Conservation (phyloP, 768 basidiomycete species). For the Podaxis pistillaris region DNA sequence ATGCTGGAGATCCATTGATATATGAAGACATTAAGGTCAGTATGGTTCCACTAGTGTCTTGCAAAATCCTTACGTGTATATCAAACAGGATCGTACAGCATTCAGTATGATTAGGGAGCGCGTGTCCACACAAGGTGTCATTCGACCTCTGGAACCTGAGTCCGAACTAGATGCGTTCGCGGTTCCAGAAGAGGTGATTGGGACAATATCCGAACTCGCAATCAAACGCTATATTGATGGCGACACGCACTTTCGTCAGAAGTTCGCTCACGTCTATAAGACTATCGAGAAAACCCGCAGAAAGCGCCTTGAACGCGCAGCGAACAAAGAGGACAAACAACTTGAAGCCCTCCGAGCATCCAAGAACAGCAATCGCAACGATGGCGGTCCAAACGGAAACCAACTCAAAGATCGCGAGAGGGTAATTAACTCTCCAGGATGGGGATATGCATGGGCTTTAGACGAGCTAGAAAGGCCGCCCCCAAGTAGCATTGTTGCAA, state of each 20-base stretch:
- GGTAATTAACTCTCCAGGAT: constrained; percentile 46
- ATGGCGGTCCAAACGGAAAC: neutral
- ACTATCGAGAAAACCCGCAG: constrained; percentile 65
- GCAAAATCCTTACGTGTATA: neutral
- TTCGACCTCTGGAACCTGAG: constrained; percentile 79
- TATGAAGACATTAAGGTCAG: constrained; percentile 47
- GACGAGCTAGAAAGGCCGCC: constrained; percentile 82
- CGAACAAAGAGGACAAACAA: constrained; percentile 59
- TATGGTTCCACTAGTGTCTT: constrained; percentile 24
- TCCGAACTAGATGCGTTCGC: constrained; percentile 62
- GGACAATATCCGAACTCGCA: constrained; percentile 70
- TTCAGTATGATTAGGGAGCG: constrained; percentile 89
- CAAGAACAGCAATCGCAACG: constrained; percentile 22
- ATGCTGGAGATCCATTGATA: constrained; percentile 61
- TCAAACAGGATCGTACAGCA: constrained; percentile 33
- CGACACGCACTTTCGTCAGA: constrained; percentile 58
- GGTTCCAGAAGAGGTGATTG: constrained; percentile 65
- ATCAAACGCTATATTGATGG: constrained; percentile 76
- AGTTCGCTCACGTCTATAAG: constrained; percentile 57
- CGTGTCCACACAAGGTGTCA: constrained; percentile 75
- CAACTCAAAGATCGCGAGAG: constrained; percentile 28
- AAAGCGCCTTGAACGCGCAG: constrained; percentile 55
- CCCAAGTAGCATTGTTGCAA: constrained; percentile 87
- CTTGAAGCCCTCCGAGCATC: constrained; percentile 35
- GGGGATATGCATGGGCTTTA: constrained; percentile 86